Base-by-base conservation (phyloP, 2,329 filamentous ascomycete species). In the Monosporascus sp. region DNA sequence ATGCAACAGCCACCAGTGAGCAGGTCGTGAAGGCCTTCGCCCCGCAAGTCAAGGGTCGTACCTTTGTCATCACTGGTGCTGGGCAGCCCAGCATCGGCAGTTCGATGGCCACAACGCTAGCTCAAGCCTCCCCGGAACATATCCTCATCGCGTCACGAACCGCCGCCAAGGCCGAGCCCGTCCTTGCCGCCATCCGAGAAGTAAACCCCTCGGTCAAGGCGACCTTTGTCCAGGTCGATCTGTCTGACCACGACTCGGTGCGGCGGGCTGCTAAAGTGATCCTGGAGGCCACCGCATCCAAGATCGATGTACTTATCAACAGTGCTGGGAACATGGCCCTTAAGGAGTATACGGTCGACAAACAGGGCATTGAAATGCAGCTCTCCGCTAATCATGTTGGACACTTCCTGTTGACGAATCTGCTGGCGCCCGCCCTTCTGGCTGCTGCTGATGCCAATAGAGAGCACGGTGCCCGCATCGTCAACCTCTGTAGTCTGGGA, bases 371-470 rank as follows among this genome's bases (percentile, higher is more conserved):
- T 22, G 72, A 75, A 50, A 59, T 62, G 5, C 68, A 77, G 51
- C 70, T 77, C 3, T 76, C 72, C 7, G 70, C 72, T n/a, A 80
- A 80, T 60, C 72, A 80, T 54, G 56, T 80, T 14, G 74, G 75
- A 0, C 74, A 79, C 35, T 78, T 78, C 57, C 60, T 77, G 11
- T 65, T 79, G 25, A 74, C 76, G 1, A 72, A 74, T 38, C 66
- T 78, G 18, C 68, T 80, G n/a, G 60, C 76, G 44, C 70, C 74
- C 0, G 70, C 70, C 31, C 55, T 80, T 2, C 56, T 70, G 35
- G 65, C 66, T 5, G 70, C 70, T 0, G 70, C 70, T 1, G 52
- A 58, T 2, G 57, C 36, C 3, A 57, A 58, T 17, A 44, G 59
- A 2, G 57, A 61, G 1, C 66, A 67, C 6, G 57, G 63, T 3